Evolutionary conservation across 441 rosid genomes (phyloP), one percentile per base, ranked within the genome.

Genomic region (Gossypium schwendimanii): DNA sequence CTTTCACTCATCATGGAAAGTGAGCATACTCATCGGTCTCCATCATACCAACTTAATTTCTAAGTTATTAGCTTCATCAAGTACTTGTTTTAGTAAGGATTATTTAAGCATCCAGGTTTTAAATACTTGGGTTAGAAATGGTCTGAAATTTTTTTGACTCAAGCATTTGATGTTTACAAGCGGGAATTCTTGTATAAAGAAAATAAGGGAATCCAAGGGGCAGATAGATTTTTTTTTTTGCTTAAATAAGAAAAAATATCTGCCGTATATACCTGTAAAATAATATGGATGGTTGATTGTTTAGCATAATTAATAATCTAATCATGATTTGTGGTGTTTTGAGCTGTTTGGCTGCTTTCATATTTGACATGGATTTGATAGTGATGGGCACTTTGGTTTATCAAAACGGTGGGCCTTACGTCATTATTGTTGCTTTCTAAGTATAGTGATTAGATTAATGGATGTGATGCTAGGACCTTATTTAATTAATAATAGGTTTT

Each of bases 341-440:
- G 28, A 36, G 64, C 14, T 68, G 65, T 47, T 72, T 66, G 63
- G 73, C 41, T 49, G 12, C 14, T 75, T 17, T 65, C 23, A 24
- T 24, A 31, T 11, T 21, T 49, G 21, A 14, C 53, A 45, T 26
- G 7, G 7, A 31, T 23, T 53, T 73, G 62, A 69, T 63, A 6
- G 73, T 69, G 68, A 45, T 23, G 44, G 36, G 31, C 60, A 52
- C 58, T 61, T n/a, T 44, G 18, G 3, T 68, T 7, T 52, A n/a
- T 44, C 47, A 67, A 45, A 49, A 63, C 7, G 36, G 41, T 24
- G n/a, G 41, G 5, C 62, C 47, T 12, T 53, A 41, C 24, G 70
- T 41, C 39, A 5, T 17, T 21, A 24, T 73, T 68, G 59, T n/a
- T 50, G 47, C 18, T 45, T 65, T 45, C 6, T 1, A 6, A 45